Evolutionary conservation across 257 asterid genomes (phyloP).

Genomic region (Nicotiana attenuata): DNA sequence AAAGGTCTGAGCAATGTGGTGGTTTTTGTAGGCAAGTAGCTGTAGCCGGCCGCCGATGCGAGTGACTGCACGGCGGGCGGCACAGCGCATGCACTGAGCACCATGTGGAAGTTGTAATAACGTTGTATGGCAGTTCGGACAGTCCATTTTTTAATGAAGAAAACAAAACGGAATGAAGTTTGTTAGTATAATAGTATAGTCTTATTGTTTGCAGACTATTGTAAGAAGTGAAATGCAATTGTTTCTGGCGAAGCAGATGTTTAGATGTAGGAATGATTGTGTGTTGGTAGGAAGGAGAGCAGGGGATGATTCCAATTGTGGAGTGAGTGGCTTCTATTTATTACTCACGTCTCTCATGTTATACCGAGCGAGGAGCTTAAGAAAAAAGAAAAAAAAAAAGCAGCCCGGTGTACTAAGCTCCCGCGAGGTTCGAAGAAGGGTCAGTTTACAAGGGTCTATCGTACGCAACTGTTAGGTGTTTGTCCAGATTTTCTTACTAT

Average conservation of each 20-base stretch:
- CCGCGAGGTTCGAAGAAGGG: too few species aligned
- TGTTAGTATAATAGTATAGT: background rate
- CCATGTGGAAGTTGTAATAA: constrained; percentile 79
- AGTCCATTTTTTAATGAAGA: constrained; percentile 36
- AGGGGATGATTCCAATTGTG: too few species aligned
- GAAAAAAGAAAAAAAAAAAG: too few species aligned
- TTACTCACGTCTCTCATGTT: too few species aligned
- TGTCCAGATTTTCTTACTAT: too few species aligned
- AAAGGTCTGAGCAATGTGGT: constrained; percentile 6
- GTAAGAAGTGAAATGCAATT: background rate
- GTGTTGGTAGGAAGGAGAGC: too few species aligned
- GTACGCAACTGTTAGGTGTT: too few species aligned
- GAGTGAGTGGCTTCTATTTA: too few species aligned
- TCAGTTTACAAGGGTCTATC: too few species aligned
- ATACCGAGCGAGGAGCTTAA: too few species aligned
- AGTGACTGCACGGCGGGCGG: constrained; percentile 62
- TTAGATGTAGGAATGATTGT: too few species aligned
- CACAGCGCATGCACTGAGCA: constrained; percentile 71
- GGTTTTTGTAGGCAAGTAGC: background rate
- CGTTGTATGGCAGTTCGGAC: constrained; percentile 68
- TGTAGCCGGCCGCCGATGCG: constrained; percentile 20
- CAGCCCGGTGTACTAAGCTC: too few species aligned
- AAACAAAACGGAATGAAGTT: background rate
- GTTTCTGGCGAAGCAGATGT: background rate
- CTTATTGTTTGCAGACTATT: background rate